Evolutionary conservation across 2,329 filamentous ascomycete genomes (phyloP).

Genomic region (Plenodomus biglobosus): DNA sequence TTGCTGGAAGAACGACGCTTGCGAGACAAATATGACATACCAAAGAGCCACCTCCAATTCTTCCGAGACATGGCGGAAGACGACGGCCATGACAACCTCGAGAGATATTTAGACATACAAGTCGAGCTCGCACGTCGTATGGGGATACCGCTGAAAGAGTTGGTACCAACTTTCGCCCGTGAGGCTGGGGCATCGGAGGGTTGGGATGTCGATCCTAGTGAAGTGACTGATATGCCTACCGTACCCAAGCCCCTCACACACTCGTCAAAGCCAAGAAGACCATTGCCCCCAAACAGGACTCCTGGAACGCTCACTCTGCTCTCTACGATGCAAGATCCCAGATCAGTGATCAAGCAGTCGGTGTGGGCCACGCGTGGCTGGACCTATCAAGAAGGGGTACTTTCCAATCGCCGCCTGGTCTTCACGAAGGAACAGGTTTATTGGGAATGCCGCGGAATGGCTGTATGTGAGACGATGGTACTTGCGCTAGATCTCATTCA

Average conservation of each 20-base stretch:
- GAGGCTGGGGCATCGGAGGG: background rate
- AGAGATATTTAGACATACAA: background rate
- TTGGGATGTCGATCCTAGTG: background rate
- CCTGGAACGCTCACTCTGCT: background rate
- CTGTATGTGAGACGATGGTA: constrained; percentile 1
- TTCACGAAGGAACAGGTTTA: constrained; percentile 16
- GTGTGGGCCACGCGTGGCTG: constrained; percentile 4
- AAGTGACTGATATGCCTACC: background rate
- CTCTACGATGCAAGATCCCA: constrained; percentile 1
- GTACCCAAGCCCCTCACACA: background rate
- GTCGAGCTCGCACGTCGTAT: constrained; percentile 4
- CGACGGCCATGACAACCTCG: background rate
- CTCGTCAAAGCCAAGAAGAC: constrained; percentile 1
- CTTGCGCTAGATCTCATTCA: background rate
- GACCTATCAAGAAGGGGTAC: constrained; percentile 14
- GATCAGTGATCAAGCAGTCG: constrained; percentile 1
- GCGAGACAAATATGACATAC: background rate
- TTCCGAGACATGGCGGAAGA: constrained; percentile 1
- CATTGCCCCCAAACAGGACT: background rate
- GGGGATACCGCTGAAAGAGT: background rate
- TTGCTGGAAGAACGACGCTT: background rate
- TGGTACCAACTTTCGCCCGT: background rate
- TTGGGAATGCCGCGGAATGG: constrained; percentile 11
- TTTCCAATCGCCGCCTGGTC: constrained; percentile 9
- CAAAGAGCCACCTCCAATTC: background rate